A percentile compares a stretch with the other conserved stretches of the same genome.
Conservation (phyloP, 2,329 filamentous ascomycete species). For the Colletotrichum costaricense region DNA sequence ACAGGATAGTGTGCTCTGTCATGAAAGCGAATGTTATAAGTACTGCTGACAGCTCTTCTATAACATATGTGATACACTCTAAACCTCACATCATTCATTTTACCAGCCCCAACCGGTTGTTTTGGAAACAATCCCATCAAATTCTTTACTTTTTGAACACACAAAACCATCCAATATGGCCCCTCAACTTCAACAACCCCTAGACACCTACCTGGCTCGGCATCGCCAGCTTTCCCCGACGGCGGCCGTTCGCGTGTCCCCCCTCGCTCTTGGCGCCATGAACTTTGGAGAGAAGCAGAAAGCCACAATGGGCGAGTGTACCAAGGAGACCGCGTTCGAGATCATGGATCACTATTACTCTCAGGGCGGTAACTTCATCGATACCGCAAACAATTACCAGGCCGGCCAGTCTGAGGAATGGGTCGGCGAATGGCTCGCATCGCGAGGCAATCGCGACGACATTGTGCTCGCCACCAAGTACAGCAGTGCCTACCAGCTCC, state of each 20-base stretch:
- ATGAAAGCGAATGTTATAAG: no score
- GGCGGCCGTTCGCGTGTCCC: not conserved
- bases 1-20: no score
- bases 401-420: conserved; percentile 66
- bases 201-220: not conserved
- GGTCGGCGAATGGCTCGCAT: conserved; percentile 68
- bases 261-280: not conserved
- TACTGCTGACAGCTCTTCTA: no score
- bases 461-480: conserved; percentile 68
- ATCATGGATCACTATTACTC: not conserved
- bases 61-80: no score
- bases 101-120: no score
- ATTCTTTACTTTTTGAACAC: no score
- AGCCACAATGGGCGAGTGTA: not conserved
- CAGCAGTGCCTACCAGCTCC: conserved; percentile 57
- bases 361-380: conserved; percentile 71
- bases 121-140: no score
- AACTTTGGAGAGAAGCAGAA: not conserved
- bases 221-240: not conserved
- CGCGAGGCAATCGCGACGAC: conserved; percentile 61
- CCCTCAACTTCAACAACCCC: not conserved
- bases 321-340: not conserved
- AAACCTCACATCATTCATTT: no score
- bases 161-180: not conserved
- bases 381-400: conserved; percentile 71